Conservation (phyloP, 495 filamentous ascomycete genomes). For the Peziza echinospora region DNA sequence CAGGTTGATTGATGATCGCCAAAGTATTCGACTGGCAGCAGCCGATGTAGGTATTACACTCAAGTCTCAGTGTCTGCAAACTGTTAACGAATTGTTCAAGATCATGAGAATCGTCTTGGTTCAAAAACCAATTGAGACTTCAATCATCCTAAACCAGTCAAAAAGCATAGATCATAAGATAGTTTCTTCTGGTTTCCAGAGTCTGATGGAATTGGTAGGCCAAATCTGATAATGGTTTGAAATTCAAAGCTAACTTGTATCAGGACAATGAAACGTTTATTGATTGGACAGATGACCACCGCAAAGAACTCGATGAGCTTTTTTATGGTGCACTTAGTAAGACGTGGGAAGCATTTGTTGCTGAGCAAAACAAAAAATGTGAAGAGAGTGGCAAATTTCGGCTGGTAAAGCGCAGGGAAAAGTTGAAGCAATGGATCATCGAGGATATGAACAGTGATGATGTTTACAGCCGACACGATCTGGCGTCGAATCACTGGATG, state of each 20-base stretch:
- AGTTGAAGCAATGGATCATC: conserved; percentile 50
- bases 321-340: conserved; percentile 62
- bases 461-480: conserved; percentile 53
- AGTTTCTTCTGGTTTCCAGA: conserved; percentile 58
- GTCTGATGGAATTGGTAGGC: conserved; percentile 44
- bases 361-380: conserved; percentile 52
- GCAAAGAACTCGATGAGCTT: conserved; percentile 54
- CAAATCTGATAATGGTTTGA: conserved; percentile 1
- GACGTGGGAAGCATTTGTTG: conserved; percentile 67
- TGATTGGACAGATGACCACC: conserved; percentile 65
- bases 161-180: conserved; percentile 44
- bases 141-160: conserved; percentile 44
- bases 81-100: conserved; percentile 3
- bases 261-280: conserved; percentile 66
- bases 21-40: conserved; percentile 48
- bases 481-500: conserved; percentile 70
- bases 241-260: conserved; percentile 1
- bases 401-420: conserved; percentile 54
- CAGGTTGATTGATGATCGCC: conserved; percentile 44
- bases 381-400: conserved; percentile 47
- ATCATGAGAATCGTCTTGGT: conserved; percentile 72
- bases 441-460: conserved; percentile 47
- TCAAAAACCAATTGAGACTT: conserved; percentile 73
- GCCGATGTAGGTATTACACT: conserved; percentile 33
- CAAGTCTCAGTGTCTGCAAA: not conserved